These are phyloP conservation scores for Mortierella hygrophila DNA, from an alignment of 192 early-diverging fungal genomes.

Conservation along the genomic window DNA sequence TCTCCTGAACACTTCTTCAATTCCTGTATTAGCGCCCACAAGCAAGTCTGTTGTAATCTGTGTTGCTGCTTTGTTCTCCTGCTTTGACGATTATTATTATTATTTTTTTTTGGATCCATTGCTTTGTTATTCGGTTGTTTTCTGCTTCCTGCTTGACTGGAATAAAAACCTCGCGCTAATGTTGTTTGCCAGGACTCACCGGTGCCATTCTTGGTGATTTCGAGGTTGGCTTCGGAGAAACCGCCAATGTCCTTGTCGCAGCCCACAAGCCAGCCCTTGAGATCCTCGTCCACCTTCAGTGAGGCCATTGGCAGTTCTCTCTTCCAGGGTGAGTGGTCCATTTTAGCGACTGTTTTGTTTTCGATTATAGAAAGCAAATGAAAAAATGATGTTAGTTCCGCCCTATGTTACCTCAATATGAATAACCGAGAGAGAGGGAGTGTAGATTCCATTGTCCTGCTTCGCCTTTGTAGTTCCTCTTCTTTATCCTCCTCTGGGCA, in stretches of 20 bases:
- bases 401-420: too few relatives aligned
- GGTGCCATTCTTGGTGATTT: constrained; percentile 61
- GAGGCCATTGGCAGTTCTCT: constrained; percentile 78
- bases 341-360: constrained; percentile 38
- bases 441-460: too few relatives aligned
- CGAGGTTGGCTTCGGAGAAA: constrained; percentile 43
- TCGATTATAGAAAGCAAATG: background rate
- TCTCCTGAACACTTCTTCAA: too few relatives aligned
- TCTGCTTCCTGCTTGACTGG: background rate
- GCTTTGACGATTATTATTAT: background rate
- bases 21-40: too few relatives aligned
- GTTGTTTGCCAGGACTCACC: background rate
- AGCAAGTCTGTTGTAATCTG: too few relatives aligned
- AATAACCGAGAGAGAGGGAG: too few relatives aligned
- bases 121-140: too few relatives aligned
- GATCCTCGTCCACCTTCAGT: constrained; percentile 71
- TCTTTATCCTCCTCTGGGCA: too few relatives aligned
- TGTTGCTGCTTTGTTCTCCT: background rate
- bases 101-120: too few relatives aligned
- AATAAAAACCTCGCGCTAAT: too few relatives aligned
- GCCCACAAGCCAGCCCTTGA: constrained; percentile 85
- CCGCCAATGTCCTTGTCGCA: constrained; percentile 94
- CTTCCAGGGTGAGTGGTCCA: constrained; percentile 70
- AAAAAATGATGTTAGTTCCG: background rate
- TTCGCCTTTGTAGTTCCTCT: too few relatives aligned